Evolutionary conservation across 129 eudicot genomes (phyloP), one percentile per base, ranked within the genome.

Genomic region (Ambrosia trifida): DNA sequence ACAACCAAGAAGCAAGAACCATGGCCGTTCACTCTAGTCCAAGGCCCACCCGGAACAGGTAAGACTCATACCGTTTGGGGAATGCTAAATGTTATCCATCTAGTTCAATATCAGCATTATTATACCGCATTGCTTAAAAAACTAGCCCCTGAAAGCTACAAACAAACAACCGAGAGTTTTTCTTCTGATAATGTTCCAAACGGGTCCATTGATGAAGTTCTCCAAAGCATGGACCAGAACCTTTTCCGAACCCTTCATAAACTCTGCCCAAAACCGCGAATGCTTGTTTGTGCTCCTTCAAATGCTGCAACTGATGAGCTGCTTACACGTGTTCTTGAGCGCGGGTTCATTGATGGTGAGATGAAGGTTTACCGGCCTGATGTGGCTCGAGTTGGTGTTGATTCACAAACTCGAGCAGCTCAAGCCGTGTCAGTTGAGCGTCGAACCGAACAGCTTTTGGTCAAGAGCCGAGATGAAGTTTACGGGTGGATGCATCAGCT

Each of bases 41-140:
- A 94, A 76, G 99, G 99, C 11, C 99, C 99, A 53, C 99, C 99
- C 7, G 99, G 99, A 14, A 94, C 99, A 0, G 99, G 99, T 17
- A 94, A 94, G 73, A 94, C 99, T 0, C 99, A 94, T 68, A 94
- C 99, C 0, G 99, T 94, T 5, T 94, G 99, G 97, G 99, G 99
- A 74, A 94, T 94, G 99, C 81, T 94, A 44, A 94, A 94, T 35
- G 99, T 94, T 54, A 94, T 94, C 70, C 99, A 94, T 78, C 89
- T 94, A 14, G 92, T 94, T 14, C 99, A 94, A 78, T 94, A 94
- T 77, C 99, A 94, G 82, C 99, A 94, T 64, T 94, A 94, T 52
- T 94, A 94, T 60, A 81, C 96, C 5, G 97, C 99, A 28, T 72
- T 94, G 79, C 85, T 94, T 2, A 94, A 94, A 80, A 94, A 94